These are phyloP conservation scores for Vigna mungo DNA, from an alignment of 306 rosid species.

Conservation along the genomic window DNA sequence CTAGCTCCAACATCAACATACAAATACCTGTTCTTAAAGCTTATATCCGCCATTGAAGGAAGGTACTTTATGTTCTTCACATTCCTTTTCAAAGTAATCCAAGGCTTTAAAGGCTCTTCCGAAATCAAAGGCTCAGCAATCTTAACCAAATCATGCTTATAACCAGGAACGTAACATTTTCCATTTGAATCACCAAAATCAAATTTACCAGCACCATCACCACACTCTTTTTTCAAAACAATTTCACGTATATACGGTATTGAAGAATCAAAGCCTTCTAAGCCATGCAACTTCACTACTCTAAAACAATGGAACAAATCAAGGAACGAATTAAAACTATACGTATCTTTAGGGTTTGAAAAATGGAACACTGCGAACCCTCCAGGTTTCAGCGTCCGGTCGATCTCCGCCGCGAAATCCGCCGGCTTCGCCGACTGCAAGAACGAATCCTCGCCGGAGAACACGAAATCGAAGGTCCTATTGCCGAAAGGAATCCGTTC, in stretches of 20 bases:
- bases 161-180: constrained; percentile 74
- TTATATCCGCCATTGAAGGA: constrained; percentile 84
- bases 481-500: constrained; percentile 70
- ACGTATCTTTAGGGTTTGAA: constrained; percentile 71
- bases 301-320: constrained; percentile 76
- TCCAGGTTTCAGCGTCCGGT: constrained; percentile 76
- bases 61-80: constrained; percentile 75
- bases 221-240: constrained; percentile 72
- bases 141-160: constrained; percentile 70
- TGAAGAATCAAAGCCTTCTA: constrained; percentile 69
- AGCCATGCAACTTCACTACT: constrained; percentile 66
- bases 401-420: constrained; percentile 76
- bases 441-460: constrained; percentile 69
- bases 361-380: constrained; percentile 89
- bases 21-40: constrained; percentile 82
- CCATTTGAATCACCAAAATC: constrained; percentile 47
- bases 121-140: constrained; percentile 80
- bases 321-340: constrained; percentile 90
- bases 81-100: constrained; percentile 90
- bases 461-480: constrained; percentile 72
- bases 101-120: constrained; percentile 88
- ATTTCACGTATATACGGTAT: constrained; percentile 75
- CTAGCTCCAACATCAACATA: constrained; percentile 98
- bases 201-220: constrained; percentile 35
- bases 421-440: constrained; percentile 58